Conservation (phyloP, 179 eudicot species). For the Beta corolliflora region DNA sequence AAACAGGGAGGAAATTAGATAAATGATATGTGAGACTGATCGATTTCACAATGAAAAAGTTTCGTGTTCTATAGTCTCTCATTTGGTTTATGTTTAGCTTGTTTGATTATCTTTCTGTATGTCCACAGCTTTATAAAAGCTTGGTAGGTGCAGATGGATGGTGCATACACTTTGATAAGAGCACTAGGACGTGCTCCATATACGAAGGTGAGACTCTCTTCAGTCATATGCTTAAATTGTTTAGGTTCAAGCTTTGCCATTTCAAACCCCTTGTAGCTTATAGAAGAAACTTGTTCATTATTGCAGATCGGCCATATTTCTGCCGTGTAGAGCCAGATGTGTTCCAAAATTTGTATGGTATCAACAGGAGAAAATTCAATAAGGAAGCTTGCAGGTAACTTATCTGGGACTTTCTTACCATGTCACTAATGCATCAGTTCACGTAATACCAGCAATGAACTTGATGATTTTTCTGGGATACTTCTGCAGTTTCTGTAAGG, state of each 20-base stretch:
- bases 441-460: neutral
- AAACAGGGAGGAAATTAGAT: too few species aligned
- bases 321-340: conserved; percentile 83
- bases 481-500: conserved; percentile 65
- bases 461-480: conserved; percentile 3
- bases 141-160: conserved; percentile 88
- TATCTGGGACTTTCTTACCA: neutral
- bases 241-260: neutral
- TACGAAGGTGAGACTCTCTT: conserved; percentile 56
- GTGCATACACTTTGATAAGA: conserved; percentile 81
- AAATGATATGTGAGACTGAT: neutral
- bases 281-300: neutral
- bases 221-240: neutral
- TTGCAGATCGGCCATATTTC: conserved; percentile 86
- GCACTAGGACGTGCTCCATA: conserved; percentile 73
- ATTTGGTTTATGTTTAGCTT: neutral
- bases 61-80: neutral
- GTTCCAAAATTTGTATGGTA: conserved; percentile 67
- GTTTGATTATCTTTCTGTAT: conserved; percentile 1
- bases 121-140: conserved; percentile 59
- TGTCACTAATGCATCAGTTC: neutral
- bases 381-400: conserved; percentile 90
- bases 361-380: conserved; percentile 67
- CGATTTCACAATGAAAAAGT: neutral
- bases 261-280: neutral